Evolutionary conservation across 352 stramenopile genomes (phyloP).

Genomic region (Phytophthora constricta): DNA sequence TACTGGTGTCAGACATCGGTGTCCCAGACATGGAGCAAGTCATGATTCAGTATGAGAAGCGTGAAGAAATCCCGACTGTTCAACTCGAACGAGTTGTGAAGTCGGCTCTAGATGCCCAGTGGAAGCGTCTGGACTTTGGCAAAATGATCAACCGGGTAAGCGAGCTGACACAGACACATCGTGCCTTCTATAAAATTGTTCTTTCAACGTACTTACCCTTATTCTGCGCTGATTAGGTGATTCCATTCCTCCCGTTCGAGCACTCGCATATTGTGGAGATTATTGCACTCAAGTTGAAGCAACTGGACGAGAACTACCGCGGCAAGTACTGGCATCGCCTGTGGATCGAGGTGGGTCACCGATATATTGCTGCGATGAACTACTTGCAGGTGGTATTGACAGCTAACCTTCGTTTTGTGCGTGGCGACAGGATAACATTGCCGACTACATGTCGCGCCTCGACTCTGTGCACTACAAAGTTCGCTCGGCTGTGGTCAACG

Average conservation of each 20-base stretch:
- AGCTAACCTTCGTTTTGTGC: conserved; percentile 1
- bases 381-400: not conserved
- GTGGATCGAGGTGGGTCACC: conserved; percentile 65
- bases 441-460: conserved; percentile 73
- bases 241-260: conserved; percentile 91
- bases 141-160: conserved; percentile 89
- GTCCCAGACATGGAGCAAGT: conserved; percentile 84
- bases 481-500: conserved; percentile 55
- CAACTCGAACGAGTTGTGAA: conserved; percentile 84
- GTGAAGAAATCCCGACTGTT: conserved; percentile 64
- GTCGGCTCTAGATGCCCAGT: conserved; percentile 79
- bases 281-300: conserved; percentile 79
- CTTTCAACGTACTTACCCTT: not conserved
- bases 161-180: too few relatives aligned
- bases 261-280: conserved; percentile 81
- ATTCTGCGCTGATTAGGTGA: conserved; percentile 51
- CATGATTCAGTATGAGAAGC: conserved; percentile 82
- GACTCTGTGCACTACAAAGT: conserved; percentile 82
- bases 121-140: conserved; percentile 88
- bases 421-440: conserved; percentile 47
- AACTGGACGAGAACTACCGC: conserved; percentile 80
- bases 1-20: conserved; percentile 91
- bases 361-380: not conserved
- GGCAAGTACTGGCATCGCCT: conserved; percentile 79
- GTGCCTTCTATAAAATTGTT: too few relatives aligned